A percentile compares a stretch with the other conserved stretches of the same genome.
Conservation (phyloP, 75 land plant species). For the Selaginella moellendorffii region DNA sequence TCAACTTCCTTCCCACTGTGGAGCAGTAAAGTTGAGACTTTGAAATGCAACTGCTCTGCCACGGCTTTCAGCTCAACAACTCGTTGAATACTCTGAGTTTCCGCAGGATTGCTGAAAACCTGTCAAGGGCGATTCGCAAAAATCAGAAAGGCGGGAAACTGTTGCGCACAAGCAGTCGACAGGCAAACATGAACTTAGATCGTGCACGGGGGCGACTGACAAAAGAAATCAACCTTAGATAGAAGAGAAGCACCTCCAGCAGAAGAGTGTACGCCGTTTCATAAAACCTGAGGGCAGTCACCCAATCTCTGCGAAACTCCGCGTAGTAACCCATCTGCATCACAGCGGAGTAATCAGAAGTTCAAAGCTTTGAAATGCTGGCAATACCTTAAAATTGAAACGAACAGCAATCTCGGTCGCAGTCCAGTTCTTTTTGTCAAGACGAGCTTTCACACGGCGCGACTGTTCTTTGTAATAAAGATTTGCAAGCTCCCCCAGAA, state of each 20-base stretch:
- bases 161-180: too few relatives aligned
- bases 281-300: slow-evolving; percentile 75
- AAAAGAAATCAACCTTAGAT: slow-evolving; percentile 9
- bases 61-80: slow-evolving; percentile 76
- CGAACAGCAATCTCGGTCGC: slow-evolving; percentile 55
- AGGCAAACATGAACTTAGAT: background rate
- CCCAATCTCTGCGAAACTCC: slow-evolving; percentile 98
- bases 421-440: slow-evolving; percentile 57
- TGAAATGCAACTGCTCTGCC: slow-evolving; percentile 84
- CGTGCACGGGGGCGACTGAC: background rate
- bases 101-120: slow-evolving; percentile 31
- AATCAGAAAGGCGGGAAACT: too few relatives aligned
- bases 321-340: slow-evolving; percentile 86
- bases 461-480: slow-evolving; percentile 80
- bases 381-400: slow-evolving; percentile 68
- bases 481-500: slow-evolving; percentile 56
- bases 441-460: slow-evolving; percentile 50
- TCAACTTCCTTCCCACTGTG: slow-evolving; percentile 86
- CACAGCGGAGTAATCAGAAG: background rate
- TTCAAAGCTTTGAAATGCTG: background rate
- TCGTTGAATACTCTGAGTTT: slow-evolving; percentile 62
- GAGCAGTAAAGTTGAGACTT: slow-evolving; percentile 76
- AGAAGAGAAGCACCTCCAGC: slow-evolving; percentile 33
- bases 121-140: too few relatives aligned
- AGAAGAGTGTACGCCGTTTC: slow-evolving; percentile 66